Conservation (phyloP, 192 early-diverging fungal species). For the Gryganskiella cystojenkinii region DNA sequence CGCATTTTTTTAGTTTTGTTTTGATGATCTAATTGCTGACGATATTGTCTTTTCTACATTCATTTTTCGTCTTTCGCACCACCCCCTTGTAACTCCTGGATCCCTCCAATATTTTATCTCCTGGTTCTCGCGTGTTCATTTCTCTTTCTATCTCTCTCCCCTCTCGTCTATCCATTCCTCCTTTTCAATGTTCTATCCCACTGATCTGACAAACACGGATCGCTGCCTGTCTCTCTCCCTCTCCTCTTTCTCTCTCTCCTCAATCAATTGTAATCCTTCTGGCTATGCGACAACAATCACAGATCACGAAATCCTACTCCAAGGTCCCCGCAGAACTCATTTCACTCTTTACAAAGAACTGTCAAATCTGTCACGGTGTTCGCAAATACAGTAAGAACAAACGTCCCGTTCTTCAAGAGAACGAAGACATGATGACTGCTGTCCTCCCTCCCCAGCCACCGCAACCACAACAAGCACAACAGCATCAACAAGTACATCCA, state of each 20-base stretch:
- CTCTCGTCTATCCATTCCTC: not conserved
- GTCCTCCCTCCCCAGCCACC: slow-evolving; percentile 16
- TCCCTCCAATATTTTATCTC: too few relatives aligned
- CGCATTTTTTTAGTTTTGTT: not conserved
- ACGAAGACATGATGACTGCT: slow-evolving; percentile 9
- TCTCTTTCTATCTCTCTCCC: too few relatives aligned
- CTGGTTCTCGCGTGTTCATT: not conserved
- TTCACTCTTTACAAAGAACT: slow-evolving; percentile 32
- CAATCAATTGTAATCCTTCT: too few relatives aligned
- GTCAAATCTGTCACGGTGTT: slow-evolving; percentile 20
- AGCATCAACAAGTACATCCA: too few relatives aligned
- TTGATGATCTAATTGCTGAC: not conserved
- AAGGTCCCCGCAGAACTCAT: slow-evolving; percentile 24
- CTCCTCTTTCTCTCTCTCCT: not conserved
- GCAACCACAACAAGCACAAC: slow-evolving; percentile 7
- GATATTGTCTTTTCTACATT: too few relatives aligned
- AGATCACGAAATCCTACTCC: slow-evolving; percentile 35
- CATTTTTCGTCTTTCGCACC: not conserved
- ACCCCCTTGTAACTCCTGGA: too few relatives aligned
- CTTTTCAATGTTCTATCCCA: too few relatives aligned
- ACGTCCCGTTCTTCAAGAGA: slow-evolving; percentile 17
- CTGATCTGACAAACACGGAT: too few relatives aligned
- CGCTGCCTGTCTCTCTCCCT: too few relatives aligned
- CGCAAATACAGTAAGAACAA: slow-evolving; percentile 36
- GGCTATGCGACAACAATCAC: too few relatives aligned